Evolutionary conservation across 345 rosid species (phyloP).

Genomic region (Noccaea bulbosa): DNA sequence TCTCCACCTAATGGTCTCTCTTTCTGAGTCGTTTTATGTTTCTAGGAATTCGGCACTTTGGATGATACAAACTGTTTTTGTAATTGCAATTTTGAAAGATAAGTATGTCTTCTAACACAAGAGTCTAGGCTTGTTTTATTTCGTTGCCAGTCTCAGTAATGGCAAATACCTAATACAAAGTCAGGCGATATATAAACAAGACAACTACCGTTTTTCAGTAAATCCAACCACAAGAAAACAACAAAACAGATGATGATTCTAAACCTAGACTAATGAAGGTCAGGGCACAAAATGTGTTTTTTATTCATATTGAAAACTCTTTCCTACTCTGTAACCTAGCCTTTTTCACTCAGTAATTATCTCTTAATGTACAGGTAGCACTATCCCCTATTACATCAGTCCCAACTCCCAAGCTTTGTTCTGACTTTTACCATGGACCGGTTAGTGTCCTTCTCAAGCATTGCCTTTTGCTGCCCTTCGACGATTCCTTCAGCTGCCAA

Average conservation of each 20-base stretch:
- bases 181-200: constrained; percentile 18
- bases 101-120: constrained; percentile 22
- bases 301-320: constrained; percentile 34
- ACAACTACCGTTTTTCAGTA: constrained; percentile 1
- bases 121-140: constrained; percentile 5
- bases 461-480: constrained; percentile 62
- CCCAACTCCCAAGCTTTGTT: constrained; percentile 34
- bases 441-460: constrained; percentile 58
- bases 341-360: constrained; percentile 30
- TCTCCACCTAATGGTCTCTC: constrained; percentile 54
- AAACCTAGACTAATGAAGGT: constrained; percentile 32
- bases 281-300: constrained; percentile 18
- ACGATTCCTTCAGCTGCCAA: constrained; percentile 52
- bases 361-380: constrained; percentile 44
- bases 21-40: constrained; percentile 17
- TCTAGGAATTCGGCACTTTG: constrained; percentile 1
- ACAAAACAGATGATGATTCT: constrained; percentile 27
- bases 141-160: constrained; percentile 2
- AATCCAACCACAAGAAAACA: constrained; percentile 14
- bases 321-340: constrained; percentile 39
- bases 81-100: constrained; percentile 30
- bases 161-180: background rate
- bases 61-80: constrained; percentile 18
- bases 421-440: constrained; percentile 71
- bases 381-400: constrained; percentile 38